Conservation (phyloP, 2,329 filamentous ascomycete species). For the Ciborinia camelliae region DNA sequence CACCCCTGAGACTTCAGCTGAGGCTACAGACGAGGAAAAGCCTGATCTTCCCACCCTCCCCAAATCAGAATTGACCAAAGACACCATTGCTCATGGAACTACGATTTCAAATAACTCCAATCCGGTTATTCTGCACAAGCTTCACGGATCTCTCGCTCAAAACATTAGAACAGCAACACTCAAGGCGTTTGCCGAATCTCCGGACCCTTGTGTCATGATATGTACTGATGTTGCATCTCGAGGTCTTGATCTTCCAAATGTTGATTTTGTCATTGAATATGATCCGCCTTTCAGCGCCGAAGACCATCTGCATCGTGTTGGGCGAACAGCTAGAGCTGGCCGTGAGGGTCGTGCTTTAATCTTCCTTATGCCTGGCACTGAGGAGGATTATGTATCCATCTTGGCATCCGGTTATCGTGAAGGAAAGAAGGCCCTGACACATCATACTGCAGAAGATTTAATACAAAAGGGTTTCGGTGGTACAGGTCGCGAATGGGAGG, state of each 20-base stretch:
- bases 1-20: slow-evolving; percentile 27
- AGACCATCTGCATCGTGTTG: slow-evolving; percentile 92
- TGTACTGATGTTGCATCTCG: slow-evolving; percentile 95
- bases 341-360: slow-evolving; percentile 81
- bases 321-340: slow-evolving; percentile 89
- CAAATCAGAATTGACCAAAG: slow-evolving; percentile 43
- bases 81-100: slow-evolving; percentile 65
- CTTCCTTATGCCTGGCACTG: slow-evolving; percentile 85
- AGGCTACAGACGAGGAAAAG: slow-evolving; percentile 39
- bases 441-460: slow-evolving; percentile 62
- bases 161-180: slow-evolving; percentile 84
- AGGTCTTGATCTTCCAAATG: slow-evolving; percentile 90
- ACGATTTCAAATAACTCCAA: slow-evolving; percentile 75
- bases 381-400: slow-evolving; percentile 79
- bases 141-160: slow-evolving; percentile 90
- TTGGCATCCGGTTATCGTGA: slow-evolving; percentile 42
- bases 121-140: slow-evolving; percentile 73
- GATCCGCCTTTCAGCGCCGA: slow-evolving; percentile 91
- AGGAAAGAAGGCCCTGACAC: slow-evolving; percentile 63
- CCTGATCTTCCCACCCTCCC: slow-evolving; percentile 34
- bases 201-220: slow-evolving; percentile 75
- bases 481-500: slow-evolving; percentile 56
- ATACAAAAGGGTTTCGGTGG: slow-evolving; percentile 61
- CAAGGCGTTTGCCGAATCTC: slow-evolving; percentile 70
- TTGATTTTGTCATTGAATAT: slow-evolving; percentile 93